Percentiles rank a stretch among this genome's conserved stretches.
Conservation (phyloP, 1,284 basidiomycete genomes). For the Ganoderma lingzhi region DNA sequence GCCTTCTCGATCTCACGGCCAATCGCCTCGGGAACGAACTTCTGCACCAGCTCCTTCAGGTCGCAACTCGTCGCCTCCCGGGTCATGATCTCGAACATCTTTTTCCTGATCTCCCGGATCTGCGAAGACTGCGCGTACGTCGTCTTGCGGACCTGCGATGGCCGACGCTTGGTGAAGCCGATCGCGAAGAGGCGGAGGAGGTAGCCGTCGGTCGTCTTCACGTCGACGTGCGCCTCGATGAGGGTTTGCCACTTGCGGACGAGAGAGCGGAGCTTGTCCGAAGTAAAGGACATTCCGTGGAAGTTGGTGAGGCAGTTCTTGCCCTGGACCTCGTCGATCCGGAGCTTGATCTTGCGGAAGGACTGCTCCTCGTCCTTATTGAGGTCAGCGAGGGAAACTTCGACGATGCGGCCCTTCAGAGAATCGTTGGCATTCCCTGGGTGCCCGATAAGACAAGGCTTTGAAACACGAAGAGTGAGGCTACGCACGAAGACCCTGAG, state of each 20-base stretch:
- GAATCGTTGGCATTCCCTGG: conserved; percentile 99
- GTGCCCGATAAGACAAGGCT: conserved; percentile 21
- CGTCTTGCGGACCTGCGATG: conserved; percentile 98
- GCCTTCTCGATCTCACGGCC: conserved; percentile 99
- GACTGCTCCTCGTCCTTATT: conserved; percentile 99
- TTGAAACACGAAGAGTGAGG: background rate
- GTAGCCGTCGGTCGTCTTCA: conserved; percentile 99
- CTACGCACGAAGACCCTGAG: conserved; percentile 93
- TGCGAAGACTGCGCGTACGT: conserved; percentile 98
- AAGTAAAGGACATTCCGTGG: conserved; percentile 99
- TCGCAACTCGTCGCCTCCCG: conserved; percentile 96
- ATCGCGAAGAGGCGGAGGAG: conserved; percentile 99
- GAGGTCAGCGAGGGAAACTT: conserved; percentile 97
- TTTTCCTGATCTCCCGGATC: conserved; percentile 97
- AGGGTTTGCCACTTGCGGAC: conserved; percentile 99
- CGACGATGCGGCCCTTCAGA: conserved; percentile 96
- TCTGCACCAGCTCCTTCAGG: conserved; percentile 97
- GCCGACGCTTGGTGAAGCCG: conserved; percentile 98
- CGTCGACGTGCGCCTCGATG: conserved; percentile 98
- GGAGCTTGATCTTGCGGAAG: conserved; percentile 99
- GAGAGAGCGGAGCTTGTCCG: conserved; percentile 99
- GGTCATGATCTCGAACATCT: conserved; percentile 99
- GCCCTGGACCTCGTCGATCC: conserved; percentile 97
- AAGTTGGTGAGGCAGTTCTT: conserved; percentile 99
- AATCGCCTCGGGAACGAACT: conserved; percentile 99